Conservation (phyloP, 2,329 filamentous ascomycete genomes). For the Passalora sequoiae region DNA sequence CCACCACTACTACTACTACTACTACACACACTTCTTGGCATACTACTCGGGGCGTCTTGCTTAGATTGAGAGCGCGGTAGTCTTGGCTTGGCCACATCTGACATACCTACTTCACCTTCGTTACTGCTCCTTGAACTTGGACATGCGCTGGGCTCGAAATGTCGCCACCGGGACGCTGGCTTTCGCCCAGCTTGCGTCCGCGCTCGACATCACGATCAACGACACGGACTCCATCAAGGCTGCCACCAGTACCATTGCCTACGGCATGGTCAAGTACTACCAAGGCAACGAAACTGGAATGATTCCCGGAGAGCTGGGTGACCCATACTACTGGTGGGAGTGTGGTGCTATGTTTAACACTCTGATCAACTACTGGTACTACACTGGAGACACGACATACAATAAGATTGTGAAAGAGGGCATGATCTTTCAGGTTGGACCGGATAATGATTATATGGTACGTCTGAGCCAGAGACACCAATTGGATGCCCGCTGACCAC, state of each 20-base stretch:
- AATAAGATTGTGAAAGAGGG: slow-evolving; percentile 55
- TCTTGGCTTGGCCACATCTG: background rate
- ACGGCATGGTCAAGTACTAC: slow-evolving; percentile 51
- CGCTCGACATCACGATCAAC: slow-evolving; percentile 19
- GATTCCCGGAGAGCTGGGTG: slow-evolving; percentile 51
- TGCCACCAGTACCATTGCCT: slow-evolving; percentile 39
- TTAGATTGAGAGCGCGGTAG: background rate
- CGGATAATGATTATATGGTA: slow-evolving; percentile 53
- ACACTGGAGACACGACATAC: slow-evolving; percentile 60
- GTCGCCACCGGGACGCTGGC: slow-evolving; percentile 12
- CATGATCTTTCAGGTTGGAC: slow-evolving; percentile 56
- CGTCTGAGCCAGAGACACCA: background rate
- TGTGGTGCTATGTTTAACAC: slow-evolving; percentile 57
- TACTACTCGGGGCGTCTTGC: background rate
- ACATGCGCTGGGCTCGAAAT: slow-evolving; percentile 12
- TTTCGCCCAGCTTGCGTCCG: slow-evolving; percentile 9
- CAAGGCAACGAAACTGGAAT: slow-evolving; percentile 47
- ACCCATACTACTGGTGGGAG: slow-evolving; percentile 71
- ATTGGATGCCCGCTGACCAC: background rate
- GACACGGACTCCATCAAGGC: slow-evolving; percentile 39
- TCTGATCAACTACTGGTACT: slow-evolving; percentile 64
- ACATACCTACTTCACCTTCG: background rate
- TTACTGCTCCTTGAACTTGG: background rate
- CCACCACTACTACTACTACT: too few relatives aligned
- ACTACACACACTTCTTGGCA: too few relatives aligned